Base-by-base conservation (phyloP, 2,329 filamentous ascomycete genomes). In the Didymella keratinophila region DNA sequence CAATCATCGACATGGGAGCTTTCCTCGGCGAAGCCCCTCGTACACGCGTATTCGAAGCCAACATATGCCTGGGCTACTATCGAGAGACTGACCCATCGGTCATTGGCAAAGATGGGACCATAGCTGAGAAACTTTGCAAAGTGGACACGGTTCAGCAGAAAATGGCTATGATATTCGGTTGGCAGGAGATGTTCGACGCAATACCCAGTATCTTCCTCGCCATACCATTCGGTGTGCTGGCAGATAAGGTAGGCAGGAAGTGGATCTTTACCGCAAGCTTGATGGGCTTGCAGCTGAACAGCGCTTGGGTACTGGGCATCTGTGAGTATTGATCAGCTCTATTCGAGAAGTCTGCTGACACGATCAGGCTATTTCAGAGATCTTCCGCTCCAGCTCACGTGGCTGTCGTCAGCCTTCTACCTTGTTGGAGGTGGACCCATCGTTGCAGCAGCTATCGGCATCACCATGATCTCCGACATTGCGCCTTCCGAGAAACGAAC, bases 401-500 rank as follows among this genome's bases (percentile, higher is more conserved):
- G 82, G 82, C 64, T 82, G 18, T 81, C 81, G 0, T 80, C 78
- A 7, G 65, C 78, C 25, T 78, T 81, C 30, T 79, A 76, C 65
- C 53, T 83, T 28, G 70, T 83, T 25, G 81, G 81, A 2, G 82
- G 82, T 36, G 81, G 81, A 0, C 74, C 78, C 7, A 78, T 81
- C 12, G 81, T 83, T 4, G 75, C 79, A 2, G 74, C 78, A 60
- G 79, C 81, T 2, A 76, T 83, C 32, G 76, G 80, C 54, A 76
- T 81, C 67, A 83, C 82, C 8, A 82, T 84, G 79, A 76, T 83
- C 62, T 76, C 81, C 0, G 82, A 84, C 63, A 78, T 84, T n/a
- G 79, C 78, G 7, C 80, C 77, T 1, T 76, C 81, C 4, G 76
- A 79, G 20, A 77, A 80, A 67, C 76, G 81, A 20, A 70, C 62